Evolutionary conservation across 1,139 yeast species (phyloP), one percentile per base, ranked within the genome.

Genomic region (Pichia sp.): DNA sequence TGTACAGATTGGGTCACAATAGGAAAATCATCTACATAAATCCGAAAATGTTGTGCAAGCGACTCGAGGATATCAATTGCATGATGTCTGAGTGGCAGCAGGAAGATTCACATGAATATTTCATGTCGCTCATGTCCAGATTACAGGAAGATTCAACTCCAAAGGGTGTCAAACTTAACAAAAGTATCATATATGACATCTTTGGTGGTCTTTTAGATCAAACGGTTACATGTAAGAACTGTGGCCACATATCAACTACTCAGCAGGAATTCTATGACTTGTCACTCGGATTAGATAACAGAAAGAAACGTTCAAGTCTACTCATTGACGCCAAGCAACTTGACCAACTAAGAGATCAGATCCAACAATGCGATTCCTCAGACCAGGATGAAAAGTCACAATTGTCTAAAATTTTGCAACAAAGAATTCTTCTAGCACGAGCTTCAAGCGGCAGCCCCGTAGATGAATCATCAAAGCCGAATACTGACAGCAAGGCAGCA

Each of bases 1-100:
- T 85, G 78, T 81, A 86, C 80, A 67, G 68, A 36, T 36, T 64
- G 22, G 69, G 66, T 17, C 53, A 49, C 30, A 49, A 48, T 22
- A 63, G 58, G 16, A 58, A 55, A 33, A 58, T 61, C 18, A 55
- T 59, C 43, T 77, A 67, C 49, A 66, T 81, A 40, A 78, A 84
- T 53, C 96, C 96, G 5, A 76, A 77, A 49, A 75, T 72, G 49
- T 67, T 88, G 49, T 79, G 87, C 38, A 68, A 69, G 36, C 67
- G 91, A 44, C 64, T 88, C 39, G 84, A 74, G 35, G 95, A 86
- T 50, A 86, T 88, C 51, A 88, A 88, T 58, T 86, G 95, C 55
- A 82, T 85, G 93, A 86, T 88, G 95, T 78, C 88, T 27, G 91
- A 80, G 56, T 87, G 95, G 95, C 88, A 86, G 58, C 98, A 91